Evolutionary conservation across 305 asterid genomes (phyloP).

Genomic region (Fraxinus sp.): DNA sequence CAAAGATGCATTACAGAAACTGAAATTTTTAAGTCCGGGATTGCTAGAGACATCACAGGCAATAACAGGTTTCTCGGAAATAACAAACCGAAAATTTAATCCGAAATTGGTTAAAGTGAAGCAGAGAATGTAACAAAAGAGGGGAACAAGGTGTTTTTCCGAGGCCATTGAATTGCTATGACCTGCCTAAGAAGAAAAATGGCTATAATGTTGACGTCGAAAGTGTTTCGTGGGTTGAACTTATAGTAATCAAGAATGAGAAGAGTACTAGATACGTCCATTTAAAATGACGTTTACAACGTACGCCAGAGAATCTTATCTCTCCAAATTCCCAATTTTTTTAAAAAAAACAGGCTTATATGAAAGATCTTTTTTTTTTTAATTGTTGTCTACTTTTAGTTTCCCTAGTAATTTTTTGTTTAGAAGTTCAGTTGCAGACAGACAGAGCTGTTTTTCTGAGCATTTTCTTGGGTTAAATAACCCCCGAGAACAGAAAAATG

Average conservation of each 20-base stretch:
- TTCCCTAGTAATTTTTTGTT: too few relatives aligned
- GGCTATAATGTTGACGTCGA: background rate
- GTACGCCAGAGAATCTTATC: too few relatives aligned
- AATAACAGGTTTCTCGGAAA: slow-evolving; percentile 44
- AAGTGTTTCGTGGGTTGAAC: background rate
- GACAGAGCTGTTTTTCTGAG: too few relatives aligned
- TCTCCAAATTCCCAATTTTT: too few relatives aligned
- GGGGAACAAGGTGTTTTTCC: slow-evolving; percentile 31
- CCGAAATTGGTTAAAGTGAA: slow-evolving; percentile 6
- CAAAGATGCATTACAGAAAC: slow-evolving; percentile 63
- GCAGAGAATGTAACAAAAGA: slow-evolving; percentile 33
- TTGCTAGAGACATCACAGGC: slow-evolving; percentile 61
- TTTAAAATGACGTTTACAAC: too few relatives aligned
- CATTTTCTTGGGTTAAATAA: too few relatives aligned
- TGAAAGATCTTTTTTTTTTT: too few relatives aligned
- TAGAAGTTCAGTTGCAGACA: too few relatives aligned
- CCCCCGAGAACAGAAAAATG: too few relatives aligned
- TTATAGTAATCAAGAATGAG: background rate
- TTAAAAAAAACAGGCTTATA: too few relatives aligned
- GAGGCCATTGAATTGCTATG: slow-evolving; percentile 44
- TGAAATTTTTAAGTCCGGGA: slow-evolving; percentile 46
- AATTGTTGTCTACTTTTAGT: too few relatives aligned
- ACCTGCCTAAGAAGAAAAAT: slow-evolving; percentile 23
- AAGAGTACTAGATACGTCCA: background rate
- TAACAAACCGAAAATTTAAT: slow-evolving; percentile 17